Evolutionary conservation across 768 basidiomycete genomes (phyloP), one percentile per base, ranked within the genome.

Genomic region (Flagelloscypha sp.): DNA sequence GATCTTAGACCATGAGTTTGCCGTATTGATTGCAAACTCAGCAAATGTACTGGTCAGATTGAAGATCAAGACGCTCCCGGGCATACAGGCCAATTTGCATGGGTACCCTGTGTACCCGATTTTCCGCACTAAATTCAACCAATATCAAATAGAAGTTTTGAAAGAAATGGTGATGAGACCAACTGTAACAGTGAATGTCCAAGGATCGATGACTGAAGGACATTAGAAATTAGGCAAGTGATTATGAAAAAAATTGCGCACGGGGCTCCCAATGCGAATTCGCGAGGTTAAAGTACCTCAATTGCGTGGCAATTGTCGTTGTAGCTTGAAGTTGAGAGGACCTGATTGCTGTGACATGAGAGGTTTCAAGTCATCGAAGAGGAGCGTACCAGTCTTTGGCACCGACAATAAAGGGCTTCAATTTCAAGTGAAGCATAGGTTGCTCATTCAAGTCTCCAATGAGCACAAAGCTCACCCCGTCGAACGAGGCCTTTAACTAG

Each of bases 181-280:
- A 48, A 90, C 87, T 40, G 70, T 69, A 30, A 84, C 53, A 7
- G 79, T 78, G 46, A 95, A 84, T 12, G 79, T 83, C 93, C 94
- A 99, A 3, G 95, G 95, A 52, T 99, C 95, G 43, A 94, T 87
- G 36, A 99, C 84, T 87, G 30, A 25, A 9, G 11, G 17, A 36
- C 35, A 21, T n/a, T 36, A 11, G 32, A 33, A 22, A 40, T n/a
- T 40, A 43, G 8, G 35, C n/a, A 38, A 32, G 22, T 9, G 6
- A 15, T 19, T 13, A 24, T n/a, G 27, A 36, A 3, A 24, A 21
- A 21, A 16, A 31, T 5, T 9, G 20, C 79, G 44, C 51, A 85
- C 84, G 55, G 20, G 95, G 94, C 58, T 98, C 95, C 90, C 95
- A 99, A 50, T 98, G 90, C 31, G 95, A 98, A 52, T 95, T 97